These are phyloP conservation scores for Cladosporium austrohemisphaericum DNA, from an alignment of 2,329 filamentous ascomycete species.

Conservation along the genomic window DNA sequence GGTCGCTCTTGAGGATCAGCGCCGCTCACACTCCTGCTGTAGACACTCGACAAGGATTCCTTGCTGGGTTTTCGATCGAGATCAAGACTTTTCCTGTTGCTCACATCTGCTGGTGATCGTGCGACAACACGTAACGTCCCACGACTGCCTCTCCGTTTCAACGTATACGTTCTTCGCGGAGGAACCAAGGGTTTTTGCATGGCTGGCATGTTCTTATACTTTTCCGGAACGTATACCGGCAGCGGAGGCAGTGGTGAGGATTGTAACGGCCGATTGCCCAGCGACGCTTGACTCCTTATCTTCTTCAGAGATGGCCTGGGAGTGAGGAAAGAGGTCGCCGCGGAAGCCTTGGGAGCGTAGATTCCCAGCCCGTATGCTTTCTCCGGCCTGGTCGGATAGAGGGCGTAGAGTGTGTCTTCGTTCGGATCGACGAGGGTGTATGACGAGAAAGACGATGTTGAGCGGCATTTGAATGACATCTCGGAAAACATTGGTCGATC, in stretches of 20 bases:
- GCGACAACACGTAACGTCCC: conserved; percentile 17
- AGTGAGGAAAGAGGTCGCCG: conserved; percentile 19
- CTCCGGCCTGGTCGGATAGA: conserved; percentile 18
- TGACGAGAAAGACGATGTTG: conserved; percentile 25
- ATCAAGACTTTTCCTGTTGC: conserved; percentile 10
- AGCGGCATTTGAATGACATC: conserved; percentile 33
- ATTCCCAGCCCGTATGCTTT: conserved; percentile 24
- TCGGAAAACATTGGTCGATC: conserved; percentile 23
- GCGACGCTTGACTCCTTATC: conserved; percentile 22
- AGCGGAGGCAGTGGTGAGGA: conserved; percentile 26
- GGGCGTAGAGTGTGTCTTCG: conserved; percentile 10
- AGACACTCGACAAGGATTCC: conserved; percentile 28
- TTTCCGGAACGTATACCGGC: conserved; percentile 25
- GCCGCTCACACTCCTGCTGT: conserved; percentile 29
- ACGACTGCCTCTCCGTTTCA: conserved; percentile 11
- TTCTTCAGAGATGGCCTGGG: conserved; percentile 26
- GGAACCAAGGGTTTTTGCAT: conserved; percentile 18
- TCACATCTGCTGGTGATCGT: conserved; percentile 17
- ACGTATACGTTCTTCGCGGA: conserved; percentile 13
- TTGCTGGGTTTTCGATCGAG: conserved; percentile 15
- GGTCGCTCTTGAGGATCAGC: conserved; percentile 14
- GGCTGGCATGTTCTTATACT: conserved; percentile 16
- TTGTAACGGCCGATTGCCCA: conserved; percentile 16
- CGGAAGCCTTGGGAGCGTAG: conserved; percentile 18
- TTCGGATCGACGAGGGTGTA: conserved; percentile 16